Evolutionary conservation across 495 filamentous ascomycete species (phyloP).

Genomic region (Podospora sp.): DNA sequence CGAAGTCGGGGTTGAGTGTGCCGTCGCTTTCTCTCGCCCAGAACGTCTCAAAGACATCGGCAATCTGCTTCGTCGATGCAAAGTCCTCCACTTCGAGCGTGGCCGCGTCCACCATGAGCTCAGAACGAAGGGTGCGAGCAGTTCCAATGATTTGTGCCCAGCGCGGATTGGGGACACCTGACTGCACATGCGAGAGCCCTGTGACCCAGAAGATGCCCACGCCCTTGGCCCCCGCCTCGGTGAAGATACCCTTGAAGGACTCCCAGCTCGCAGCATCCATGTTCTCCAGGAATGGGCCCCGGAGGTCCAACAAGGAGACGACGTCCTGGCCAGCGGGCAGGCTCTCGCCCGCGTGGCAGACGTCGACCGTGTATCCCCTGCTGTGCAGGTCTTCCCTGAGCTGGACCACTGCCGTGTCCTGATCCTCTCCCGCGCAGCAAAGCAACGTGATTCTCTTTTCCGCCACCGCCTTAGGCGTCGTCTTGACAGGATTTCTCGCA

Average conservation of each 20-base stretch:
- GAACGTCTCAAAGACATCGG: slow-evolving; percentile 30
- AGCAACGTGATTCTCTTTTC: slow-evolving; percentile 19
- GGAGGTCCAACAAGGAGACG: slow-evolving; percentile 39
- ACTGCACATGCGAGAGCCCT: neutral
- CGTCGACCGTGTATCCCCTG: neutral
- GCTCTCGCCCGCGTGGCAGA: neutral
- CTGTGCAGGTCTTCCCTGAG: neutral
- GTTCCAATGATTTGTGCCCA: neutral
- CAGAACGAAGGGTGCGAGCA: neutral
- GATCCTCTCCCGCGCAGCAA: neutral
- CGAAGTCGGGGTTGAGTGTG: slow-evolving; percentile 29
- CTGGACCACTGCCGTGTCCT: neutral
- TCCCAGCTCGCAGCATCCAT: slow-evolving; percentile 25
- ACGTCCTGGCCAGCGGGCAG: slow-evolving; percentile 29
- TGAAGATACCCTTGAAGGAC: slow-evolving; percentile 19
- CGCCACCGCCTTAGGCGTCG: too few species aligned
- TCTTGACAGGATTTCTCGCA: too few species aligned
- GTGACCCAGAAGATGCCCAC: neutral
- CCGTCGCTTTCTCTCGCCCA: slow-evolving; percentile 24
- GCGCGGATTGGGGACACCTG: neutral
- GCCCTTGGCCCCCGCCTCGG: neutral
- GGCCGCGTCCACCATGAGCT: neutral
- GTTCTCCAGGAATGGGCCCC: slow-evolving; percentile 37
- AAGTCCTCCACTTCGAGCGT: too few species aligned
- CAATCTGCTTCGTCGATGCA: too few species aligned